Evolutionary conservation across 1,139 yeast genomes (phyloP), one percentile per base, ranked within the genome.

Genomic region (Candida sojae): DNA sequence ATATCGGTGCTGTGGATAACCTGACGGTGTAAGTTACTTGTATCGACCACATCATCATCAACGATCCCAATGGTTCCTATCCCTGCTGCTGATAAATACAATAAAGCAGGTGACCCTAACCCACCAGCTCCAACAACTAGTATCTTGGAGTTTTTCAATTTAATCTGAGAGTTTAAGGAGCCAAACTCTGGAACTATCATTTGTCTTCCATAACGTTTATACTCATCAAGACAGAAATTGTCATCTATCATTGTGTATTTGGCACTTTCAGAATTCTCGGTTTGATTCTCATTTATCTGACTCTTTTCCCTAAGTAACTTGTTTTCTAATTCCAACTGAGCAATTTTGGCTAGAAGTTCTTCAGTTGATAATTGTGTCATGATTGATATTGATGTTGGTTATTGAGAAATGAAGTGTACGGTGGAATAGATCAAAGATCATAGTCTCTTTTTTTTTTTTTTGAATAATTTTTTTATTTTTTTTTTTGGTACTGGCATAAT

Each of bases 71-170:
- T 74, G 2, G 70, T 66, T 1, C 98, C 98, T 3, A 93, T 71
- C 1, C 99, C 99, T 0, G 96, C 88, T 0, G 96, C 97, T 0
- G 86, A 84, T 3, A 95, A 69, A 61, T 95, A 95, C 36, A 88
- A 77, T 44, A 93, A 67, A 0, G 96, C 96, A 0, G 99, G 98
- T 56, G 96, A 87, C 0, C 99, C 99, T 9, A 95, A 74, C 0
- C 99, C 99, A 10, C 99, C 99, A 0, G 97, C 97, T 1, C 99
- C 99, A 7, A 95, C 77, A 0, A 95, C 93, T 31, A 93, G 67
- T 0, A 91, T 79, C 42, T 72, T 79, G 1, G 93, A 53, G 0
- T 64, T 55, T 56, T 84, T 84, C 44, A 95, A 68, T 42, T 67
- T 70, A 4, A 76, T 51, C 62, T 95, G 99, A 9, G 82, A 75